These are phyloP conservation scores for Xylariaceae sp. DNA, from an alignment of 2,329 filamentous ascomycete genomes.

Conservation along the genomic window DNA sequence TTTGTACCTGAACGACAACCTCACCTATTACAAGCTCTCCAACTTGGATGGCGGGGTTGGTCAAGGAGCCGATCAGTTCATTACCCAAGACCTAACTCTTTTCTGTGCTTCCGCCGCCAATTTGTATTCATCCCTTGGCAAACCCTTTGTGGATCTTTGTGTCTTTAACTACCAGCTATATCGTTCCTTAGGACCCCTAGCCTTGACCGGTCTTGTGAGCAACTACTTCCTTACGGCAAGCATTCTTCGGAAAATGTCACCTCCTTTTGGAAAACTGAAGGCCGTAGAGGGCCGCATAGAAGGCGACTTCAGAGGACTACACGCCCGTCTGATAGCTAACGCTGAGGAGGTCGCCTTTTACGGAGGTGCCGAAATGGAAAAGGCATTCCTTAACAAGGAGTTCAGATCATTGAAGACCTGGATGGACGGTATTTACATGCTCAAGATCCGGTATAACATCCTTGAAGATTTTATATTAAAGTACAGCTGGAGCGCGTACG, in stretches of 20 bases:
- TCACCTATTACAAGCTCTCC: conserved; percentile 93
- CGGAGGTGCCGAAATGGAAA: conserved; percentile 90
- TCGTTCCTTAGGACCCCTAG: conserved; percentile 80
- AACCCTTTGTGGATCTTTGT: conserved; percentile 92
- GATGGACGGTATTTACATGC: conserved; percentile 98
- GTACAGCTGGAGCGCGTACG: conserved; percentile 97
- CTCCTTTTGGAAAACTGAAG: conserved; percentile 94
- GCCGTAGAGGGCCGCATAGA: conserved; percentile 93
- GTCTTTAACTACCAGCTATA: conserved; percentile 99
- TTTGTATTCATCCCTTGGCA: conserved; percentile 93
- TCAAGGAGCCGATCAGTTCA: conserved; percentile 90
- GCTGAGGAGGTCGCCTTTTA: conserved; percentile 98
- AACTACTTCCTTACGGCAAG: conserved; percentile 95
- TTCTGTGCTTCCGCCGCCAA: conserved; percentile 92
- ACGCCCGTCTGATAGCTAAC: conserved; percentile 89
- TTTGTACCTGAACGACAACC: conserved; percentile 86
- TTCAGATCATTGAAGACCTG: conserved; percentile 89
- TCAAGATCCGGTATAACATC: conserved; percentile 98
- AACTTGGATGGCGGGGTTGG: conserved; percentile 92
- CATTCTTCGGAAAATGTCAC: conserved; percentile 79
- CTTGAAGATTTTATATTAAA: conserved; percentile 97
- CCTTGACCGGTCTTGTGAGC: conserved; percentile 76
- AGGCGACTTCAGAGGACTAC: conserved; percentile 87
- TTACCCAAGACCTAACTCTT: conserved; percentile 91
- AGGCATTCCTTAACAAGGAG: conserved; percentile 82